phyloP scores from a whole-genome alignment of 1,139 yeast species.

The Pneumocystis murina region DNA sequence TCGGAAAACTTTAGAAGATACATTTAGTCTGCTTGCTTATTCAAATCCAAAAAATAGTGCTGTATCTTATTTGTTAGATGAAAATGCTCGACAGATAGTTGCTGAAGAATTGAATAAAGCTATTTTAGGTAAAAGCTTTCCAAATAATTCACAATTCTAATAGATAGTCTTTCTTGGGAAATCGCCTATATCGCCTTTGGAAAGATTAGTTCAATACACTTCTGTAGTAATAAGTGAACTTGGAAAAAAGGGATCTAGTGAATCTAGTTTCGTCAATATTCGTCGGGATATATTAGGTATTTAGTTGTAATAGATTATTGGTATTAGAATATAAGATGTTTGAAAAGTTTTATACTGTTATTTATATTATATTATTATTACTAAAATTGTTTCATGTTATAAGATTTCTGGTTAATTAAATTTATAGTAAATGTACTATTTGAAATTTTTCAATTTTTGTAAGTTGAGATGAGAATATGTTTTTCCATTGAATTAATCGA shows the following conservation, averaged over 20 bases:
- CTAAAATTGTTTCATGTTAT: not conserved
- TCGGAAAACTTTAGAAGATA: conserved; percentile 26
- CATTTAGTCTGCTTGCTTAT: conserved; percentile 40
- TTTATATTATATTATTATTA: not conserved
- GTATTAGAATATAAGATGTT: not conserved
- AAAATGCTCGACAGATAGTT: conserved; percentile 26
- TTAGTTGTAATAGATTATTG: not conserved
- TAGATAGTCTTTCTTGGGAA: not conserved
- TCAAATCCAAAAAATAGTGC: conserved; percentile 30
- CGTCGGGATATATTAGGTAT: not conserved
- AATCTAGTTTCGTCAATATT: not conserved
- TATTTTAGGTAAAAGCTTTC: conserved; percentile 22
- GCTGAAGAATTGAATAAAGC: conserved; percentile 33
- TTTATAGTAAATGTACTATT: not conserved
- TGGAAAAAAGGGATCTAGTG: not conserved
- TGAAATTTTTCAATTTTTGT: not conserved
- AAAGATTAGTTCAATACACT: not conserved
- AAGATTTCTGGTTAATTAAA: too few species aligned
- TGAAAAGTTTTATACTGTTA: not conserved
- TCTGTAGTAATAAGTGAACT: not conserved
- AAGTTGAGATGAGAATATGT: too few species aligned
- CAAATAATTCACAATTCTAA: not conserved
- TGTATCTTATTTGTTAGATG: conserved; percentile 28
- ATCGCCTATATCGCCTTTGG: not conserved
- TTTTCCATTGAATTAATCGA: too few species aligned